Conservation (phyloP, 176 grass and related monocot species). For the Oropetium thomaeum region DNA sequence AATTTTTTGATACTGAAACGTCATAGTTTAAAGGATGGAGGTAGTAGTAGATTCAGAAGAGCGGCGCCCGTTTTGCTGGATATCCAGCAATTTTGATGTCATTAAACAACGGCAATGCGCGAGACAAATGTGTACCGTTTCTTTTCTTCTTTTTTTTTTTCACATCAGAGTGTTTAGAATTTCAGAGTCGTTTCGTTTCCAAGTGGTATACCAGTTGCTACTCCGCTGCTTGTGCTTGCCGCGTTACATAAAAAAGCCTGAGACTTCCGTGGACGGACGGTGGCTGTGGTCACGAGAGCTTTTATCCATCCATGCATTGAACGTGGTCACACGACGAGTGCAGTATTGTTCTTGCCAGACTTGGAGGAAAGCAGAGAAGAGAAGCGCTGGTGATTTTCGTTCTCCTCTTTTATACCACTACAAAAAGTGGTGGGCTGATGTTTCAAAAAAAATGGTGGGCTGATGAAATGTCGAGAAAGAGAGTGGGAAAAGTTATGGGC, state of each 20-base stretch:
- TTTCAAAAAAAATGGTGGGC: too few relatives aligned
- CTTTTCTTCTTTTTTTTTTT: too few relatives aligned
- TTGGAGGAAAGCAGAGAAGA: neutral
- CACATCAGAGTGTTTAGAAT: too few relatives aligned
- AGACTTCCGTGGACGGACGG: neutral
- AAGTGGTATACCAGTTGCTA: too few relatives aligned
- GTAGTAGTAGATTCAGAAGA: too few relatives aligned
- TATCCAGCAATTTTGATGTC: neutral
- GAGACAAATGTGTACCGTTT: neutral
- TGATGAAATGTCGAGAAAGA: neutral
- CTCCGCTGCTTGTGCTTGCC: too few relatives aligned
- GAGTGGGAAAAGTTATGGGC: neutral
- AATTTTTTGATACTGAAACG: too few relatives aligned
- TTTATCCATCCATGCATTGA: neutral
- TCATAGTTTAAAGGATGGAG: too few relatives aligned
- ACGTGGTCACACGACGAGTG: neutral
- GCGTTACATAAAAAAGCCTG: too few relatives aligned
- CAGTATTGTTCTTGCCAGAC: neutral
- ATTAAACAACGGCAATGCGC: neutral
- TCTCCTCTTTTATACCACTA: too few relatives aligned
- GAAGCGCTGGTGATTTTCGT: neutral
- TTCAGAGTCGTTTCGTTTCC: too few relatives aligned
- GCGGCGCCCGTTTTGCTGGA: neutral
- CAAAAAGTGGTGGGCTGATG: neutral
- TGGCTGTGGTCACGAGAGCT: neutral